Conservation (phyloP, 768 basidiomycete genomes). For the Lentinula sp. region DNA sequence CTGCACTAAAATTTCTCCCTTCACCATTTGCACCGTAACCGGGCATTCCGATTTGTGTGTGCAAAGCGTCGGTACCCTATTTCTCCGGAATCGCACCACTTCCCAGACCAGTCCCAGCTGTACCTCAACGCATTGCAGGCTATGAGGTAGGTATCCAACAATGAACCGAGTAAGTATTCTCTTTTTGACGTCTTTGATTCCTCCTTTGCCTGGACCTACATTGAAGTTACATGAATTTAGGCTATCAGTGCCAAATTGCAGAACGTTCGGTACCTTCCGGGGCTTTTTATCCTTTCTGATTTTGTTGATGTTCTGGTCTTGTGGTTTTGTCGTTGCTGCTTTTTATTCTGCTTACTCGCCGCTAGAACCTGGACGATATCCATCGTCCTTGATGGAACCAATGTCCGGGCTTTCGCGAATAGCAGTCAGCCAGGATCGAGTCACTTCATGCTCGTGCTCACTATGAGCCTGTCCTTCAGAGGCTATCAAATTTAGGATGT, state of each 20-base stretch:
- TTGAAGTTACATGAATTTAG: not conserved
- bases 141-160: not conserved
- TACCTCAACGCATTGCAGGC: not conserved
- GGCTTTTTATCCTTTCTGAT: not conserved
- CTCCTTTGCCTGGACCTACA: not conserved
- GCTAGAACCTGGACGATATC: not conserved
- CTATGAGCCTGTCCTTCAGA: not conserved
- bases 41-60: not conserved
- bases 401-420: too few species aligned
- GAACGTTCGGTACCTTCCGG: not conserved
- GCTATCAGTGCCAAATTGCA: not conserved
- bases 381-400: not conserved
- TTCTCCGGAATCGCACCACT: not conserved
- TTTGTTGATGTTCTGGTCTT: not conserved
- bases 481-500: not conserved
- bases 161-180: not conserved
- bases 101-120: not conserved
- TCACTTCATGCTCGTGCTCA: not conserved
- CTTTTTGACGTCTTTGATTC: not conserved
- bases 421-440: not conserved
- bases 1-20: too few species aligned
- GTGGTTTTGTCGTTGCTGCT: too few species aligned
- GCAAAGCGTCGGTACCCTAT: not conserved
- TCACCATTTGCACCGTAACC: not conserved
- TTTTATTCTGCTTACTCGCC: too few species aligned